These are phyloP conservation scores for Sequoiadendron giganteum DNA, from an alignment of 75 land plant genomes.

Conservation along the genomic window DNA sequence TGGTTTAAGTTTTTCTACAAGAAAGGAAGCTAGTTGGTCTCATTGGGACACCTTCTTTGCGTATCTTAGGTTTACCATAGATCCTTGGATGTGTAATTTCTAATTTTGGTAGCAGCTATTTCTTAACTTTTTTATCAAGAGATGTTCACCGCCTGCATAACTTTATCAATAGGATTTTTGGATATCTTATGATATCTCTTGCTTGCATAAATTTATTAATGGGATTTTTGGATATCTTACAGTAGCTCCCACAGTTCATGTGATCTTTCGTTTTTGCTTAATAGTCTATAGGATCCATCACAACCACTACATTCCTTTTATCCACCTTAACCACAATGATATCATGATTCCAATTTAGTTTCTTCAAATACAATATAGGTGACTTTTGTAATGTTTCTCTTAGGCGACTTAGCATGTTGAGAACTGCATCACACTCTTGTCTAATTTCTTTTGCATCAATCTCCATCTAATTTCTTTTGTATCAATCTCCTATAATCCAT, in stretches of 20 bases:
- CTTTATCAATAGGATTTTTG: background rate
- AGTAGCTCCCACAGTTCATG: background rate
- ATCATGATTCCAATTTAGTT: background rate
- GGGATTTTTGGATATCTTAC: too few species aligned
- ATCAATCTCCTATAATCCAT: too few species aligned
- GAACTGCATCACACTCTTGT: background rate
- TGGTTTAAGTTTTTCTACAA: too few species aligned
- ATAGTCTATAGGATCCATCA: background rate
- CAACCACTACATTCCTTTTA: background rate
- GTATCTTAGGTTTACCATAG: background rate
- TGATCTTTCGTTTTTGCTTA: background rate
- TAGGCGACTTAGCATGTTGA: background rate
- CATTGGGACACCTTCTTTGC: background rate
- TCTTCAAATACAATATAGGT: background rate
- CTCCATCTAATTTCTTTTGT: too few species aligned
- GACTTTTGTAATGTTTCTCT: background rate
- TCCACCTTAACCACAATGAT: background rate
- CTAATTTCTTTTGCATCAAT: background rate
- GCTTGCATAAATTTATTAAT: too few species aligned
- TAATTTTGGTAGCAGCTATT: background rate
- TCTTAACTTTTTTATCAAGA: background rate
- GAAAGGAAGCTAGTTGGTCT: too few species aligned
- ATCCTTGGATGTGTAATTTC: background rate
- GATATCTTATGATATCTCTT: background rate
- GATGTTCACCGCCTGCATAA: background rate